Evolutionary conservation across 768 basidiomycete genomes (phyloP).

Genomic region (Rossbeevera mucosa): DNA sequence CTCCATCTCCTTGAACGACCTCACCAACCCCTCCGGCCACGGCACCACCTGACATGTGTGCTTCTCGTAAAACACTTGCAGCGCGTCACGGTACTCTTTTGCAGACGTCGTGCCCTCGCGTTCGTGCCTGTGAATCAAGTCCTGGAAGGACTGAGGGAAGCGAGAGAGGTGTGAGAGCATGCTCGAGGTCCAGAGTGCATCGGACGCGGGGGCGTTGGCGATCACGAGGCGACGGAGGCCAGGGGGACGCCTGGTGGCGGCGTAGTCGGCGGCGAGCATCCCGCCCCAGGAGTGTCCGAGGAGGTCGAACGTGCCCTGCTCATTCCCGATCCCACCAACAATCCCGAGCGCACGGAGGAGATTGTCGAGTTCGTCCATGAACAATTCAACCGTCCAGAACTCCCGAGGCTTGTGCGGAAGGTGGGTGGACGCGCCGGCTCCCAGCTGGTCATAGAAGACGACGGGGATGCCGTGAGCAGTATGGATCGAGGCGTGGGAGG

Average conservation of each 20-base stretch:
- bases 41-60: slow-evolving; percentile 32
- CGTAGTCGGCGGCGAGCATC: slow-evolving; percentile 42
- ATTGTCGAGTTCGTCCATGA: slow-evolving; percentile 49
- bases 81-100: slow-evolving; percentile 29
- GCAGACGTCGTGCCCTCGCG: slow-evolving; percentile 27
- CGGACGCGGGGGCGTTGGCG: slow-evolving; percentile 29
- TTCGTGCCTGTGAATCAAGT: slow-evolving; percentile 27
- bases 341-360: slow-evolving; percentile 41
- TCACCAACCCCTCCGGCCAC: slow-evolving; percentile 28
- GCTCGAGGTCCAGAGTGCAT: slow-evolving; percentile 21
- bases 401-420: slow-evolving; percentile 32
- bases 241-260: slow-evolving; percentile 30
- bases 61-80: slow-evolving; percentile 26
- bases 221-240: slow-evolving; percentile 37
- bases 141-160: slow-evolving; percentile 27
- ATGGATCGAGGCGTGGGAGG: slow-evolving; percentile 32
- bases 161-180: slow-evolving; percentile 18
- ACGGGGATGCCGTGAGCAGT: slow-evolving; percentile 31
- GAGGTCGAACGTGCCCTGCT: slow-evolving; percentile 35
- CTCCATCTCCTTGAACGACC: slow-evolving; percentile 20
- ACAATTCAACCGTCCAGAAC: slow-evolving; percentile 46
- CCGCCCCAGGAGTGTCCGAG: slow-evolving; percentile 57
- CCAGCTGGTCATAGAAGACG: slow-evolving; percentile 49
- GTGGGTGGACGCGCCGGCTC: slow-evolving; percentile 41
- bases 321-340: neutral